phyloP scores from a whole-genome alignment of 176 grass and related monocot genomes.

The Zea mays region DNA sequence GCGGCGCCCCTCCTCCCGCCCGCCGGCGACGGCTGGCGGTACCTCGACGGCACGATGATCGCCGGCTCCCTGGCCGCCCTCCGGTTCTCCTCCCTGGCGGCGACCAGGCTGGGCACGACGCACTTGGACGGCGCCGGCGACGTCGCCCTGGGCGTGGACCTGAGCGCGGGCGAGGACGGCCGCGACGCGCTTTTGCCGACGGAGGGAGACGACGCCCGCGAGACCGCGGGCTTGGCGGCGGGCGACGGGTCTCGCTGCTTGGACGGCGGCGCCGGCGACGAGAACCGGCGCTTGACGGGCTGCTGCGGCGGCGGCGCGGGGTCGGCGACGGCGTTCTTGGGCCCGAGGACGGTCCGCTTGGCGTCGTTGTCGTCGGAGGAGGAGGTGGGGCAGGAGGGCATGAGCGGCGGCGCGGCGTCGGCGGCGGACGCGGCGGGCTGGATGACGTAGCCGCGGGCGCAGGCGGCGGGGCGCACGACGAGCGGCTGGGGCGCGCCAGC shows the following conservation, averaged over 20 bases:
- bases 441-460: constrained; percentile 63
- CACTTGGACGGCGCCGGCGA: constrained; percentile 87
- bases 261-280: constrained; percentile 47
- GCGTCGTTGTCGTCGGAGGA: not conserved
- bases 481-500: constrained; percentile 57
- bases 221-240: constrained; percentile 15
- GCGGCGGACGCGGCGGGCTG: constrained; percentile 47
- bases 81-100: constrained; percentile 77
- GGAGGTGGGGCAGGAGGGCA: constrained; percentile 46
- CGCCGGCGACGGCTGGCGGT: constrained; percentile 66
- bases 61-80: constrained; percentile 58
- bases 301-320: not conserved
- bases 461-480: constrained; percentile 47
- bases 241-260: constrained; percentile 57
- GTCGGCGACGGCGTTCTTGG: constrained; percentile 51
- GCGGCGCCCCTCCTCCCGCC: constrained; percentile 45
- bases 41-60: constrained; percentile 78
- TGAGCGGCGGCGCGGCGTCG: constrained; percentile 60
- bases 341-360: constrained; percentile 42
- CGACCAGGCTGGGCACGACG: constrained; percentile 68
- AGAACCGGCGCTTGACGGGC: constrained; percentile 51
- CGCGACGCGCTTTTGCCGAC: constrained; percentile 22
- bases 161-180: constrained; percentile 46
- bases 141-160: constrained; percentile 43
- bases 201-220: constrained; percentile 42